These are phyloP conservation scores for Fraxinus quadrangulata DNA, from an alignment of 257 asterid genomes.

Conservation along the genomic window DNA sequence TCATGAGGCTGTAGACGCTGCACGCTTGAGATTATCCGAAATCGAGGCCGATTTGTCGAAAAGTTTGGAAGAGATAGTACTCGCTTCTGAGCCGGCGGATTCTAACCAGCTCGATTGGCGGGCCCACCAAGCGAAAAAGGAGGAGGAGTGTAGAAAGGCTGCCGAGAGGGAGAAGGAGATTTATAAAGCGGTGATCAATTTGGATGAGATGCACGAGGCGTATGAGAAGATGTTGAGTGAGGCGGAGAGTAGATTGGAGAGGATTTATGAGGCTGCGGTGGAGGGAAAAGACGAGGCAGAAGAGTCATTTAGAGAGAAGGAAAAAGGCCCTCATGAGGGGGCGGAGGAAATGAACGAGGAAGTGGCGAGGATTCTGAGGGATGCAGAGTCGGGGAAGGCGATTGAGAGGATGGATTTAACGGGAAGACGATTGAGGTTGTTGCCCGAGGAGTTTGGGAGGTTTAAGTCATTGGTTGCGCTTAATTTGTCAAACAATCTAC, in stretches of 20 bases:
- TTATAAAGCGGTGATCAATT: constrained; percentile 60
- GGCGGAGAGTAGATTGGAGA: constrained; percentile 80
- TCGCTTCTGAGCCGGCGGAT: constrained; percentile 35
- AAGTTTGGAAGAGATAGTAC: constrained; percentile 39
- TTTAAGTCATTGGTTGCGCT: constrained; percentile 56
- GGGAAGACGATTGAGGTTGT: constrained; percentile 51
- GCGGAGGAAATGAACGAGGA: constrained; percentile 60
- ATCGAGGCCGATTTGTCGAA: constrained; percentile 44
- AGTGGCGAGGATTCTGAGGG: constrained; percentile 67
- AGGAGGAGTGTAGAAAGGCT: constrained; percentile 25
- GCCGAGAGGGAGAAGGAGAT: constrained; percentile 49
- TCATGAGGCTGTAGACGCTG: constrained; percentile 82
- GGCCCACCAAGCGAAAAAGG: constrained; percentile 24
- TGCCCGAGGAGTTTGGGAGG: constrained; percentile 84
- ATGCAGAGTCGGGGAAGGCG: constrained; percentile 53
- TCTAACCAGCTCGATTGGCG: constrained; percentile 23
- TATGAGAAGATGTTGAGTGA: constrained; percentile 76
- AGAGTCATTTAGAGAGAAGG: constrained; percentile 24
- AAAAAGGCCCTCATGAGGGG: constrained; percentile 30
- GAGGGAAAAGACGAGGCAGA: constrained; percentile 49
- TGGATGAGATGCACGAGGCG: constrained; percentile 85
- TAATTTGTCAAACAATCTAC: constrained; percentile 73
- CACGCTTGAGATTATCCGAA: constrained; percentile 61
- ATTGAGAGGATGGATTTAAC: constrained; percentile 66
- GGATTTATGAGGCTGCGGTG: constrained; percentile 77